These are phyloP conservation scores for Chimonanthus salicifolius DNA, from an alignment of 164 flowering plant species.

Conservation along the genomic window DNA sequence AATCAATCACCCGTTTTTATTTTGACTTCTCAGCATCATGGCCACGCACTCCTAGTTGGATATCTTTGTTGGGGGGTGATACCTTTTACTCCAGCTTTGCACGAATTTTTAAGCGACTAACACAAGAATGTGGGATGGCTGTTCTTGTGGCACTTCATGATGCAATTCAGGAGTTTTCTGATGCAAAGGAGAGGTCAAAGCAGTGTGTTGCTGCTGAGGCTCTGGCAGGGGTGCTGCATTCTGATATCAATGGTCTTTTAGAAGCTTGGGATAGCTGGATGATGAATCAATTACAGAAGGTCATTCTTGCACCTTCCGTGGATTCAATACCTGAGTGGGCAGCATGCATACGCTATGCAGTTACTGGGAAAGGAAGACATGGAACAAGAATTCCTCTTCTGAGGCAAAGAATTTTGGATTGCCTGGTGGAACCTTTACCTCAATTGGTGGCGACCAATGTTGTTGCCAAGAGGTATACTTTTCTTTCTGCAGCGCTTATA, in stretches of 20 bases:
- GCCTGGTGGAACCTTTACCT: slow-evolving; percentile 74
- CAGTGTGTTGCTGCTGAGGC: slow-evolving; percentile 99
- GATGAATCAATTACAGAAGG: slow-evolving; percentile 52
- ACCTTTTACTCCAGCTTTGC: slow-evolving; percentile 89
- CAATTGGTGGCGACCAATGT: slow-evolving; percentile 61
- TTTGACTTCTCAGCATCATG: slow-evolving; percentile 94
- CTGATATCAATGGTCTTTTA: slow-evolving; percentile 74
- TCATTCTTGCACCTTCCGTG: slow-evolving; percentile 69
- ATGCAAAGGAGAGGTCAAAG: slow-evolving; percentile 88
- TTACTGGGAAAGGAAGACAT: slow-evolving; percentile 89
- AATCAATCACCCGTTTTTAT: slow-evolving; percentile 87
- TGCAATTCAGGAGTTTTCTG: slow-evolving; percentile 65
- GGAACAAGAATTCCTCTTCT: slow-evolving; percentile 76
- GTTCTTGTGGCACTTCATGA: slow-evolving; percentile 53
- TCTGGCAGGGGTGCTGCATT: slow-evolving; percentile 85
- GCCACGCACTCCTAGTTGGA: slow-evolving; percentile 99
- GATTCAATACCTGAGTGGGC: slow-evolving; percentile 98
- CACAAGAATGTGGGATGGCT: slow-evolving; percentile 94
- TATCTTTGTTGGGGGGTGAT: slow-evolving; percentile 72
- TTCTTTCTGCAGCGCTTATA: slow-evolving; percentile 79
- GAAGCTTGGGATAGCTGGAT: slow-evolving; percentile 91
- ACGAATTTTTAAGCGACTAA: slow-evolving; percentile 76
- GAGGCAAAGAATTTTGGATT: slow-evolving; percentile 68
- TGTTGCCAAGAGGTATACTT: slow-evolving; percentile 81
- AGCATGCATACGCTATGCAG: slow-evolving; percentile 93